phyloP scores from a whole-genome alignment of 805 yeast species.

The Ogataea nitratoaversa region DNA sequence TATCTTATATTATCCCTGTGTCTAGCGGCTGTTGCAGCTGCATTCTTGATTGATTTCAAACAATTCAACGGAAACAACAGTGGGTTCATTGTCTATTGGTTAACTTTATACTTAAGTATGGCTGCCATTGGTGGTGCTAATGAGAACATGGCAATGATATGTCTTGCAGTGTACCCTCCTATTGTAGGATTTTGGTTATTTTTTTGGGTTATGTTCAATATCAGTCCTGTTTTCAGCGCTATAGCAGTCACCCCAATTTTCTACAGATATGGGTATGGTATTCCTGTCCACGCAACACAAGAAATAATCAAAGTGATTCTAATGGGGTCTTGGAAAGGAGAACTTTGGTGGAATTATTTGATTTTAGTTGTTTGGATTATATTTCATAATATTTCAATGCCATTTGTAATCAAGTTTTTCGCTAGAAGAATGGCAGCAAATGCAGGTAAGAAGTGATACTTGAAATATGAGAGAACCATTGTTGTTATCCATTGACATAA shows the following conservation, averaged over 20 bases:
- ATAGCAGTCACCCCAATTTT: constrained; percentile 49
- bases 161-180: constrained; percentile 49
- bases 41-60: constrained; percentile 55
- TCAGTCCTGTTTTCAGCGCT: constrained; percentile 57
- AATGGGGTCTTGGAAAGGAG: constrained; percentile 46
- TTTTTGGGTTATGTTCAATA: constrained; percentile 56
- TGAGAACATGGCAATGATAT: constrained; percentile 51
- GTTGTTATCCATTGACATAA: too few species aligned
- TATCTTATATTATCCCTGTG: constrained; percentile 48
- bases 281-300: constrained; percentile 55
- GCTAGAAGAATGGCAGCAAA: neutral
- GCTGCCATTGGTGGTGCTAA: constrained; percentile 63
- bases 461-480: too few species aligned
- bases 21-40: constrained; percentile 52
- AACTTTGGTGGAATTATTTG: constrained; percentile 43
- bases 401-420: neutral
- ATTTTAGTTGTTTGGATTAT: neutral
- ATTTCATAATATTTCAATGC: neutral
- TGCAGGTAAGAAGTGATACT: too few species aligned
- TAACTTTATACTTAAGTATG: constrained; percentile 54
- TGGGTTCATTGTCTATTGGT: constrained; percentile 66
- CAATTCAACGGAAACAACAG: constrained; percentile 29
- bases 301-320: constrained; percentile 52
- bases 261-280: constrained; percentile 55
- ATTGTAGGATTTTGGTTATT: constrained; percentile 60